These are phyloP conservation scores for Cordyceps pruinosa DNA, from an alignment of 2,329 filamentous ascomycete genomes.

Conservation along the genomic window DNA sequence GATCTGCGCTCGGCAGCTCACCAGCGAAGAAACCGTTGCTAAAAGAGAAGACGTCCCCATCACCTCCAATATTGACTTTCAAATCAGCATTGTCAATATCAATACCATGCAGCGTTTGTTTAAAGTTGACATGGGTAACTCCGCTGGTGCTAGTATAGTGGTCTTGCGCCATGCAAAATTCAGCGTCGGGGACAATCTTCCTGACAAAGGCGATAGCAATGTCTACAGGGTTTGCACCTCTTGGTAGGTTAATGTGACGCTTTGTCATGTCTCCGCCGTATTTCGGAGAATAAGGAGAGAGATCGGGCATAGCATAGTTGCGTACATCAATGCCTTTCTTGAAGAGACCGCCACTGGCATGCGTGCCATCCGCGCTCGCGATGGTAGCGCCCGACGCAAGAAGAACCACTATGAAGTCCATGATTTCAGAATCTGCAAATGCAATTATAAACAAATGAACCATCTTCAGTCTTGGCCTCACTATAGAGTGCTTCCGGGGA, in stretches of 20 bases:
- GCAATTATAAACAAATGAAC: not conserved
- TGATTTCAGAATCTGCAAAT: too few relatives aligned
- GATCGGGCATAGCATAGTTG: not conserved
- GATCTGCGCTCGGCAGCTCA: slow-evolving; percentile 30
- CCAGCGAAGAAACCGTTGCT: slow-evolving; percentile 43
- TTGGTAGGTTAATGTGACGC: not conserved
- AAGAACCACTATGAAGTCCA: too few relatives aligned
- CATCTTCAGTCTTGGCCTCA: too few relatives aligned
- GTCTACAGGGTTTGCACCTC: not conserved
- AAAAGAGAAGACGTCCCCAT: slow-evolving; percentile 52
- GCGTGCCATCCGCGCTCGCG: not conserved
- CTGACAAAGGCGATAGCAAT: slow-evolving; percentile 24
- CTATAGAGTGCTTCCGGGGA: too few relatives aligned
- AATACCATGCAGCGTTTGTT: slow-evolving; percentile 50
- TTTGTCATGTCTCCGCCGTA: not conserved
- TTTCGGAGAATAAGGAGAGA: not conserved
- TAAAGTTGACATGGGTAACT: slow-evolving; percentile 51
- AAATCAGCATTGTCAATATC: slow-evolving; percentile 56
- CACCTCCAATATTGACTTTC: slow-evolving; percentile 49
- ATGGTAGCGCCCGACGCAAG: not conserved
- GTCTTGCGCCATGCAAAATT: slow-evolving; percentile 46
- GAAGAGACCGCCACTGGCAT: not conserved
- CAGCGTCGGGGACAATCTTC: slow-evolving; percentile 26
- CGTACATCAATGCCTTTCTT: not conserved
- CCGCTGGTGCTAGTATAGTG: slow-evolving; percentile 49